These are phyloP conservation scores for Nemania abortiva DNA, from an alignment of 2,329 filamentous ascomycete species.

Conservation along the genomic window DNA sequence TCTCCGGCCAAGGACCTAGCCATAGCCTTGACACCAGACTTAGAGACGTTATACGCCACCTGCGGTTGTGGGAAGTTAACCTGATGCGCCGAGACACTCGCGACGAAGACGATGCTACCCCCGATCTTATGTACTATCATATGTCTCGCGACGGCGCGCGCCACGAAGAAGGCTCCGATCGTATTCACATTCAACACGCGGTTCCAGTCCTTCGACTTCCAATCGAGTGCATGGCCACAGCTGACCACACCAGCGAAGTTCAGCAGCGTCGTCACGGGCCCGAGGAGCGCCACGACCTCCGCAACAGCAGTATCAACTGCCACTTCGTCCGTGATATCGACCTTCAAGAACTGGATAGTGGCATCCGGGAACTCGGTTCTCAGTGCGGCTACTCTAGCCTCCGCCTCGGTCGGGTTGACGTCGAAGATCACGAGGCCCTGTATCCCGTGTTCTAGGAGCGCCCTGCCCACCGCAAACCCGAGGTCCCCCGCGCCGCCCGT, in stretches of 20 bases:
- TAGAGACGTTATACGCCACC: conserved; percentile 77
- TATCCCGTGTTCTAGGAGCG: conserved; percentile 51
- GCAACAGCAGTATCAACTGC: conserved; percentile 55
- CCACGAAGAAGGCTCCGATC: conserved; percentile 76
- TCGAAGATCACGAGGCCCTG: conserved; percentile 52
- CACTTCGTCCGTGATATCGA: conserved; percentile 70
- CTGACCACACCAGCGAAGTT: conserved; percentile 78
- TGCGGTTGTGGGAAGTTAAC: conserved; percentile 82
- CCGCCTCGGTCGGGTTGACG: conserved; percentile 46
- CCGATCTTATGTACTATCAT: conserved; percentile 64
- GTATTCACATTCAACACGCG: conserved; percentile 77
- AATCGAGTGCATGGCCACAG: conserved; percentile 70
- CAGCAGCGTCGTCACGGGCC: conserved; percentile 64
- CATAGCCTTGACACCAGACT: conserved; percentile 73
- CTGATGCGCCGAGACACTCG: conserved; percentile 75
- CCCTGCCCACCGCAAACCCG: conserved; percentile 47
- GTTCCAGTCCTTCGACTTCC: conserved; percentile 69
- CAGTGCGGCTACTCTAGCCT: conserved; percentile 59
- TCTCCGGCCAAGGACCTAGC: conserved; percentile 76
- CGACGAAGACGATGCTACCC: conserved; percentile 74
- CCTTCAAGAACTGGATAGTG: conserved; percentile 61
- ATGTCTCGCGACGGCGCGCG: conserved; percentile 70
- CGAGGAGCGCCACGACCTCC: conserved; percentile 43
- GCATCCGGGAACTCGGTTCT: conserved; percentile 65
- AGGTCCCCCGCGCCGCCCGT: conserved; percentile 52